These are phyloP conservation scores for Beauveria medogensis DNA, from an alignment of 2,329 filamentous ascomycete genomes.

Conservation along the genomic window DNA sequence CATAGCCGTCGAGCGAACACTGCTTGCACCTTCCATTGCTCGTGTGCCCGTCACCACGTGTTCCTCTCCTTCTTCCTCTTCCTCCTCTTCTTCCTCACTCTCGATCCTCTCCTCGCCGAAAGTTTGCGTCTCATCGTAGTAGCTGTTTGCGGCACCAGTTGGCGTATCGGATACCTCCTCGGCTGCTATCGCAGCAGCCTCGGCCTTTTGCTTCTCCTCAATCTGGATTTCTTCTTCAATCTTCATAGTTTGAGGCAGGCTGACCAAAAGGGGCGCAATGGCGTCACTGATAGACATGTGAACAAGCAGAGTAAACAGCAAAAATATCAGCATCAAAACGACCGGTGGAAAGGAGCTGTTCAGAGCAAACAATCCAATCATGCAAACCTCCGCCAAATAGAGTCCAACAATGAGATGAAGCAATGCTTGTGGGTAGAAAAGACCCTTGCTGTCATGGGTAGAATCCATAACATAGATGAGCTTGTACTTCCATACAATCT, in stretches of 20 bases:
- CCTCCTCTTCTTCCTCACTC: constrained; percentile 22
- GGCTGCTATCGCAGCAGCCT: constrained; percentile 16
- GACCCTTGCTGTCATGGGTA: constrained; percentile 76
- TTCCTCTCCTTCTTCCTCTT: constrained; percentile 16
- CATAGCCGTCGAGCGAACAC: constrained; percentile 23
- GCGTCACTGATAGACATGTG: constrained; percentile 67
- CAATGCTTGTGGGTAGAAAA: constrained; percentile 79
- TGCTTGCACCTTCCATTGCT: constrained; percentile 31
- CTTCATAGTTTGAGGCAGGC: constrained; percentile 65
- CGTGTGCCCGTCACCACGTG: constrained; percentile 19
- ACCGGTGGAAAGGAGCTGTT: constrained; percentile 59
- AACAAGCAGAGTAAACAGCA: constrained; percentile 68
- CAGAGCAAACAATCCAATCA: constrained; percentile 78
- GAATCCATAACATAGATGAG: constrained; percentile 80
- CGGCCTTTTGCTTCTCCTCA: constrained; percentile 39
- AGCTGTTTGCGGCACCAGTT: constrained; percentile 24
- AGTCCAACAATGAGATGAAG: constrained; percentile 79
- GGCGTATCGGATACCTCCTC: constrained; percentile 17
- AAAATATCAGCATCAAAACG: constrained; percentile 66
- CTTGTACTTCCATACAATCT: constrained; percentile 85
- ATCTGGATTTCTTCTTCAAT: constrained; percentile 42
- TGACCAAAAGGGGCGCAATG: constrained; percentile 67
- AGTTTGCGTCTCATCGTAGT: constrained; percentile 23
- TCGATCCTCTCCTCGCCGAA: constrained; percentile 11
- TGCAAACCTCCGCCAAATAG: constrained; percentile 73